phyloP scores from a whole-genome alignment of 225 moss, liverwort and hornwort species.

The Polytrichum commune region DNA sequence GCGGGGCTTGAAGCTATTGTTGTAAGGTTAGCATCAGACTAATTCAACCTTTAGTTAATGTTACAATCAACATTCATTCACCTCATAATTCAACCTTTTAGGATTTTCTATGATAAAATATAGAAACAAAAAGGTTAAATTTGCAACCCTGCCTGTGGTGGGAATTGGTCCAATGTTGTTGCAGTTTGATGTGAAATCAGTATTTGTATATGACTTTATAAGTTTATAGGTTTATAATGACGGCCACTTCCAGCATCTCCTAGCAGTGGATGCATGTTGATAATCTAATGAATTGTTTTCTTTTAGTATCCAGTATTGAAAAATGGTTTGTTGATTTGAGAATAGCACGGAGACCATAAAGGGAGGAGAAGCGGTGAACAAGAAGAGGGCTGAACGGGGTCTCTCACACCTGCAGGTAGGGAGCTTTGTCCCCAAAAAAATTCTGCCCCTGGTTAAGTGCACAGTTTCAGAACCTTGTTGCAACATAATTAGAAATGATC shows the following conservation, averaged over 20 bases:
- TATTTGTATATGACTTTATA: too few species aligned
- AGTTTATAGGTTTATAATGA: background rate
- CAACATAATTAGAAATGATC: background rate
- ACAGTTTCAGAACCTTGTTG: background rate
- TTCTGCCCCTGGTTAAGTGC: background rate
- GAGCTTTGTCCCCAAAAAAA: background rate
- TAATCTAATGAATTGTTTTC: too few species aligned
- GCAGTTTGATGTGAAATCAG: background rate
- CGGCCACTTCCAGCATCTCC: background rate
- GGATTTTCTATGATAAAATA: too few species aligned
- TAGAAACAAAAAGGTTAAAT: too few species aligned
- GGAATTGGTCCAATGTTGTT: too few species aligned
- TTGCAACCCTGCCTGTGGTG: too few species aligned
- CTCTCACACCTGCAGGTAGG: conserved; percentile 66
- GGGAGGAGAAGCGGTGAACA: conserved; percentile 77
- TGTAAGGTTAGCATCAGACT: conserved; percentile 48
- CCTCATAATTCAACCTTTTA: too few species aligned
- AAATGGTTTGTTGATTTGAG: conserved; percentile 8
- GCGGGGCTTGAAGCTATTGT: conserved; percentile 70
- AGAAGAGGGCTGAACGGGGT: conserved; percentile 73
- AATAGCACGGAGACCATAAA: conserved; percentile 65
- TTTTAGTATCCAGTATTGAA: too few species aligned
- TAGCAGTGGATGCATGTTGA: background rate
- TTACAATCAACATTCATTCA: too few species aligned
- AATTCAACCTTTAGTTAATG: too few species aligned